Base-by-base conservation (phyloP, 1,284 basidiomycete species). In the Melanopsichium pennsylvanicum region DNA sequence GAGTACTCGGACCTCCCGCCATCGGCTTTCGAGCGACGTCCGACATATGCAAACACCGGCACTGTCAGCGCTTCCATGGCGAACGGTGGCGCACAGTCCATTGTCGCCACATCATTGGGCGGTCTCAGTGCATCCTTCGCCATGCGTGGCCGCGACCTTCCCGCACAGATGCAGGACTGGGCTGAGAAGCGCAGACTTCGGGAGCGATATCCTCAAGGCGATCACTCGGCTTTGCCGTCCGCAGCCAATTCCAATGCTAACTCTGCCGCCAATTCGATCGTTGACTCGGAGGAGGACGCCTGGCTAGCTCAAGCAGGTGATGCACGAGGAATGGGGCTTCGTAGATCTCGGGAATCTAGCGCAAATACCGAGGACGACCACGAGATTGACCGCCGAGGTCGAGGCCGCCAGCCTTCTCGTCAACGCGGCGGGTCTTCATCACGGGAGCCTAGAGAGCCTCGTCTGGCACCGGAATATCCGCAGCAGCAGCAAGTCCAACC, bases 141-240 rank as follows among this genome's bases (percentile, higher is more conserved):
- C 18, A 75, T 76, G 74, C 59, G 74, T 18, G 74, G 74, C 6
- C 59, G 72, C 18, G 74, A 75, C 4, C 41, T 68, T 6, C 72
- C 72, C 5, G 12, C 59, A 4, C 67, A 70, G 35, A 54, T 72
- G 55, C 72, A 76, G 43, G 74, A 74, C 44, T 75, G 72, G 74
- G 62, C 74, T 18, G 68, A 70, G n/a, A 70, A 71, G 56, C 57
- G 71, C 25, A 49, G 74, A n/a, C 37, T 76, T 37, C 61, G 66
- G 11, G 74, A 76, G 46, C 57, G 74, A 22, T 76, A 75, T 36
- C 74, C 74, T 1, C 62, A 76, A 33, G 74, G 70, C 10, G 74
- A 76, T 38, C 74, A 76, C 27, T 73, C 70, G 21, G 74, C 73
- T 8, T 25, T 76, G 37, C 67, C 72, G 3, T 72, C 68, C 1